phyloP scores from a whole-genome alignment of 2,329 filamentous ascomycete genomes.

The Coniochaeta pulveracea region DNA sequence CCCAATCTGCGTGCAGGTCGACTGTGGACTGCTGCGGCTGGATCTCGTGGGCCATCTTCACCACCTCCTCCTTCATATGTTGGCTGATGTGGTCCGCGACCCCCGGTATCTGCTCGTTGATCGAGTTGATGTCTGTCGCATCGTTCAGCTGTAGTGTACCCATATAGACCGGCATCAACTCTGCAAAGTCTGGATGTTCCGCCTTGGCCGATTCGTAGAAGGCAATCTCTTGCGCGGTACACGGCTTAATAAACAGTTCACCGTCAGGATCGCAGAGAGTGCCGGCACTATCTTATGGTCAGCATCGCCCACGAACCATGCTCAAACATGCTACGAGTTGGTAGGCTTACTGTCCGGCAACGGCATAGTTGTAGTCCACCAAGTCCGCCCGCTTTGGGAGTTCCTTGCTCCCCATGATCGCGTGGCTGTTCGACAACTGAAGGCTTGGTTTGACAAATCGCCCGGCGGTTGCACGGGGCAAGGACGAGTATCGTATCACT shows the following conservation, averaged over 20 bases:
- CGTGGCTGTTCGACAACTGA: no score
- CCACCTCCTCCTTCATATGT: slow-evolving; percentile 25
- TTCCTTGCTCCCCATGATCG: slow-evolving; percentile 18
- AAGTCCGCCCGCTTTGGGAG: slow-evolving; percentile 50
- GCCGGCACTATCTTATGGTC: slow-evolving; percentile 56
- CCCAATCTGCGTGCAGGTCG: slow-evolving; percentile 21
- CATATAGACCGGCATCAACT: slow-evolving; percentile 76
- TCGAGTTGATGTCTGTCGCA: slow-evolving; percentile 29
- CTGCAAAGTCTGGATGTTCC: slow-evolving; percentile 60
- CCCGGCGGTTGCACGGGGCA: no score
- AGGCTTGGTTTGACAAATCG: no score
- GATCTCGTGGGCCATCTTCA: slow-evolving; percentile 9
- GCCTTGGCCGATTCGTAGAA: slow-evolving; percentile 72
- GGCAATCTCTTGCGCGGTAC: slow-evolving; percentile 70
- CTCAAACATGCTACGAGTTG: background rate
- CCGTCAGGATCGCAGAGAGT: slow-evolving; percentile 78
- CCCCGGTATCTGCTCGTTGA: slow-evolving; percentile 37
- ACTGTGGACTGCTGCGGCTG: slow-evolving; percentile 1
- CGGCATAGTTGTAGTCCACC: slow-evolving; percentile 61
- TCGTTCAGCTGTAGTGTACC: slow-evolving; percentile 65
- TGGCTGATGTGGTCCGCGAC: slow-evolving; percentile 30
- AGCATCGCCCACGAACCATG: background rate
- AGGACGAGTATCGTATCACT: no score
- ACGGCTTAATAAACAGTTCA: slow-evolving; percentile 87
- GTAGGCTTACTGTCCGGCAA: slow-evolving; percentile 67